Evolutionary conservation across 768 basidiomycete species (phyloP).

Genomic region (Lyophyllum atratum): DNA sequence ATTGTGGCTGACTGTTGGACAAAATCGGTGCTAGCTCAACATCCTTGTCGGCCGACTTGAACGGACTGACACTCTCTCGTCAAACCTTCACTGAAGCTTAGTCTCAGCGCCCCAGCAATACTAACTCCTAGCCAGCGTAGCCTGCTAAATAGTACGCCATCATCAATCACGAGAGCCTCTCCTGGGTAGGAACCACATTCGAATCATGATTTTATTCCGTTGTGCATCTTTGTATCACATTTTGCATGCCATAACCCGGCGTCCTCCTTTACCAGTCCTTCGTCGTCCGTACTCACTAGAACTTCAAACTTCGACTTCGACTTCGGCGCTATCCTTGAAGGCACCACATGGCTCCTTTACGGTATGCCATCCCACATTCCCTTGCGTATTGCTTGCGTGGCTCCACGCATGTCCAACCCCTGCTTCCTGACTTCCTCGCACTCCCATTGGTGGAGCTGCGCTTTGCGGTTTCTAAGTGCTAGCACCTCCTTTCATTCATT

Average conservation of each 20-base stretch:
- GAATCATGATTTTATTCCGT: not conserved
- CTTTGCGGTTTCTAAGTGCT: not conserved
- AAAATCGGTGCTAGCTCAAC: not conserved
- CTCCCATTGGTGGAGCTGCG: not conserved
- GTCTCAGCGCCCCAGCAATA: not conserved
- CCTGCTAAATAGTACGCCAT: not conserved
- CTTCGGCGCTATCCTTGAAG: not conserved
- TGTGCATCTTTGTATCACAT: not conserved
- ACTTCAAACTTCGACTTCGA: not conserved
- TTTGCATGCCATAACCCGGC: no score
- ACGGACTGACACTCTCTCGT: not conserved
- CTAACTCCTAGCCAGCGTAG: not conserved
- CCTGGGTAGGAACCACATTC: not conserved
- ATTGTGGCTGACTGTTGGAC: not conserved
- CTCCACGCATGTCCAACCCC: not conserved
- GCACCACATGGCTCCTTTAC: not conserved
- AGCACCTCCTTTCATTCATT: not conserved
- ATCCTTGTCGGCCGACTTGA: not conserved
- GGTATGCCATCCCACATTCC: not conserved
- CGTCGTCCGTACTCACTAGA: not conserved
- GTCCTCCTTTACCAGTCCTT: not conserved
- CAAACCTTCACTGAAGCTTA: not conserved
- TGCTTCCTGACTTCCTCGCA: not conserved
- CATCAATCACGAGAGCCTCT: not conserved
- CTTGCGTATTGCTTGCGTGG: not conserved